Evolutionary conservation across 164 flowering plant genomes (phyloP).

Genomic region (Pachysandra terminalis): DNA sequence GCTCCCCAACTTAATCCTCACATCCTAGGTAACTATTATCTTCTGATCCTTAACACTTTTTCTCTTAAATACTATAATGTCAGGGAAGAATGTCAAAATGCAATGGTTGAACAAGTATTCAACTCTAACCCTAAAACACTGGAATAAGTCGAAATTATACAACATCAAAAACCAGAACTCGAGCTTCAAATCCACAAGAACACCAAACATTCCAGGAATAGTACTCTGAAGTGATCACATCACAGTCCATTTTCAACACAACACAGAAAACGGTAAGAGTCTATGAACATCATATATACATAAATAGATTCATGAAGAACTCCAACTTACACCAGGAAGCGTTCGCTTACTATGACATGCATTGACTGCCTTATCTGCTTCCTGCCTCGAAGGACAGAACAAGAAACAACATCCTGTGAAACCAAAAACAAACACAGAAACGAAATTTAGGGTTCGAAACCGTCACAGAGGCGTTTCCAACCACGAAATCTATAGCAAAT

Average conservation of each 20-base stretch:
- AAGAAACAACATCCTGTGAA: conserved; percentile 87
- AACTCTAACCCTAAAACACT: not conserved
- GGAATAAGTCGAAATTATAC: not conserved
- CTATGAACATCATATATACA: not conserved
- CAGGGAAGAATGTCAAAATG: no score
- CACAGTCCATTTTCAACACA: not conserved
- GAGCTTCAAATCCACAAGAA: not conserved
- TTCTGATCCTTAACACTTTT: no score
- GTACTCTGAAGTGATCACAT: not conserved
- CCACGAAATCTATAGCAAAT: not conserved
- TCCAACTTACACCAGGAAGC: conserved; percentile 77
- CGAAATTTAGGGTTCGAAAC: conserved; percentile 31
- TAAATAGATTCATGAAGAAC: not conserved
- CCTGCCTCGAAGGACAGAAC: conserved; percentile 86
- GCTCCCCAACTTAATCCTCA: no score
- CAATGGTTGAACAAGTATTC: no score
- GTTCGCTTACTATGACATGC: conserved; percentile 92
- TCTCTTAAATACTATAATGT: no score
- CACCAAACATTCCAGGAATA: not conserved
- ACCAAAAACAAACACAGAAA: not conserved
- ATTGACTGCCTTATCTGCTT: conserved; percentile 91
- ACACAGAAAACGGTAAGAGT: not conserved
- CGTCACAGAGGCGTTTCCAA: not conserved
- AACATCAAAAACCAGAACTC: not conserved
- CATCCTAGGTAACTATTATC: no score